Evolutionary conservation across 2,329 filamentous ascomycete species (phyloP).

Genomic region (Aspergillus tubingensis): DNA sequence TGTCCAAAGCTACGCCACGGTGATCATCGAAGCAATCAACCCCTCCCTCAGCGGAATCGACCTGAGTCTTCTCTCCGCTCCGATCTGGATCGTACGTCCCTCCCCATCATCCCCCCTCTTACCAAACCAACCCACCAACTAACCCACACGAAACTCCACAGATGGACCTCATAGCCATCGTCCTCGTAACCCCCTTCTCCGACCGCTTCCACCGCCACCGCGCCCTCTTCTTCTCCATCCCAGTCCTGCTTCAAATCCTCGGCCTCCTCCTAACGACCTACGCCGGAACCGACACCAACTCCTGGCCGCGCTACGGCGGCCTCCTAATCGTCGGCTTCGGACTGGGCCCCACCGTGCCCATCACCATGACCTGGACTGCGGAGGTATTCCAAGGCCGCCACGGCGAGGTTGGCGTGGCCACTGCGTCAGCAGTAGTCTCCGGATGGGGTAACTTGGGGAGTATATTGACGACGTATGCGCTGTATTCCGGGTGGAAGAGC

Average conservation of each 20-base stretch:
- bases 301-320: constrained; percentile 84
- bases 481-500: constrained; percentile 83
- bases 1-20: constrained; percentile 81
- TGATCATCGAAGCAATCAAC: constrained; percentile 81
- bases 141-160: constrained; percentile 31
- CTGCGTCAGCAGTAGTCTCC: constrained; percentile 80
- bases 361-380: constrained; percentile 91
- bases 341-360: constrained; percentile 84
- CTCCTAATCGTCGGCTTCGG: constrained; percentile 90
- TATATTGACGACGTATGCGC: constrained; percentile 82
- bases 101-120: too few species aligned
- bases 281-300: constrained; percentile 59
- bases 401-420: constrained; percentile 86
- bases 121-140: neutral
- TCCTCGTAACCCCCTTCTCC: constrained; percentile 80
- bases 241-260: constrained; percentile 75
- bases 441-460: constrained; percentile 84
- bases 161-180: constrained; percentile 86
- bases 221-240: constrained; percentile 76
- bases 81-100: constrained; percentile 80
- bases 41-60: constrained; percentile 70
- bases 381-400: constrained; percentile 89
- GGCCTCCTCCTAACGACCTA: constrained; percentile 80
- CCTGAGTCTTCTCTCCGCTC: constrained; percentile 80
- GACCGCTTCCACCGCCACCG: constrained; percentile 83